Evolutionary conservation across 1,139 yeast species (phyloP).

Genomic region (Yamadazyma buinensis): DNA sequence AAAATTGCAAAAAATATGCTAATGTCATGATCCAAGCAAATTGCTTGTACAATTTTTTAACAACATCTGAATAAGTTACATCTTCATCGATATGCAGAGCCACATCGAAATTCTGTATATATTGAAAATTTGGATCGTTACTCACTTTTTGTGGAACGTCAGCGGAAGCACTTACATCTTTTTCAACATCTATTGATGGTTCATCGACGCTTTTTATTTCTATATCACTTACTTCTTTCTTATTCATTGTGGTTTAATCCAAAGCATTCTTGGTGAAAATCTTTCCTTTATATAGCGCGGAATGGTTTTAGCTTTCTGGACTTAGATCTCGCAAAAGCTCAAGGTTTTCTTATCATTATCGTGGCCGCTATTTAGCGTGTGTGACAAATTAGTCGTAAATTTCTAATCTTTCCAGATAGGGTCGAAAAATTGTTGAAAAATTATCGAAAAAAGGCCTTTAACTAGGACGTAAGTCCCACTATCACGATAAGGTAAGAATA

Average conservation of each 20-base stretch:
- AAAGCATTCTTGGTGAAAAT: background rate
- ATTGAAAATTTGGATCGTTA: slow-evolving; percentile 14
- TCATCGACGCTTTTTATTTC: slow-evolving; percentile 10
- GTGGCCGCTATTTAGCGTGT: no score
- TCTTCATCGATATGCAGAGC: slow-evolving; percentile 13
- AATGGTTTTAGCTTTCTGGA: no score
- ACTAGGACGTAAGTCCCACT: no score
- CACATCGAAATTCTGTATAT: slow-evolving; percentile 14
- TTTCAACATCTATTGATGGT: slow-evolving; percentile 7
- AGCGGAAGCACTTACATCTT: slow-evolving; percentile 2
- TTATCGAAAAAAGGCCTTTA: no score
- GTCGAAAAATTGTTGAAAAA: no score
- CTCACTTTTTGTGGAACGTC: slow-evolving; percentile 7
- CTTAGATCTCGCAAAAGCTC: no score
- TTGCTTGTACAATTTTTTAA: slow-evolving; percentile 30
- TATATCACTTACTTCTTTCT: slow-evolving; percentile 2
- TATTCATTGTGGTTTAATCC: background rate
- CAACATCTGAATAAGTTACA: slow-evolving; percentile 11
- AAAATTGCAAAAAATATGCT: slow-evolving; percentile 38
- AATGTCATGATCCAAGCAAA: slow-evolving; percentile 38
- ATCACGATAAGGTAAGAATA: no score
- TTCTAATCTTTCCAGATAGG: no score
- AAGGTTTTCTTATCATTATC: no score
- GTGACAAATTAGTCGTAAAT: no score
- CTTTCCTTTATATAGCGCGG: no score